Base-by-base conservation (phyloP, 768 basidiomycete species). In the Lactarius quietus region DNA sequence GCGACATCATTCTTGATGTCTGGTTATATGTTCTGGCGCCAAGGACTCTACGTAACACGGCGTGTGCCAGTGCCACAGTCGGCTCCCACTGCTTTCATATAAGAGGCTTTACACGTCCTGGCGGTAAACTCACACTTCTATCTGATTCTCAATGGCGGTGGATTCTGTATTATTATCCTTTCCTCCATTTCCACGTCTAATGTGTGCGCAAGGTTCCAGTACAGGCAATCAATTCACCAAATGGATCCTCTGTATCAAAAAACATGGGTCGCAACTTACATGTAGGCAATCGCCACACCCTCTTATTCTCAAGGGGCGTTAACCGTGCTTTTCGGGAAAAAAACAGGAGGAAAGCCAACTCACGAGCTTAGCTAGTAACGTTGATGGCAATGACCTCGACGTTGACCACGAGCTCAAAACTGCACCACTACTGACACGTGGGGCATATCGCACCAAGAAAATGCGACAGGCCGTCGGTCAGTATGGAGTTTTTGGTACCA, bases 401-500 rank as follows among this genome's bases (percentile, higher is more conserved):
- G 56, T 65, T 20, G 61, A 59, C 12, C 72, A 76, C 28, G 74
- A 74, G 20, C 39, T 72, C 9, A 62, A 62, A 28, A 76, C 72
- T 5, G 75, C 75, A 1, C 75, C 75, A 0, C 18, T 76, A 12
- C 53, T 76, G 20, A 76, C 73, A n/a, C 67, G 73, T 20, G 70
- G 59, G 5, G 75, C 74, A 15, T 74, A 71, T 62, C 26, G 70
- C 23, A 39, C 45, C 12, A 68, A 68, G 0, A 69, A 65, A 0
- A 51, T 71, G 33, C 36, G 29, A 18, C 73, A 76, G 3, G 73
- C 72, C n/a, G 62, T 74, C 10, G 75, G 78, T 0, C 89, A 89
- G 66, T 88, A 90, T 64, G 88, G 87, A 0, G 81, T 90, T 1
- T 68, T 89, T 0, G 88, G 89, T 0, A 77, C 39, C 20, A 62